Evolutionary conservation across 495 filamentous ascomycete genomes (phyloP).

Genomic region (Penicillium lividum): DNA sequence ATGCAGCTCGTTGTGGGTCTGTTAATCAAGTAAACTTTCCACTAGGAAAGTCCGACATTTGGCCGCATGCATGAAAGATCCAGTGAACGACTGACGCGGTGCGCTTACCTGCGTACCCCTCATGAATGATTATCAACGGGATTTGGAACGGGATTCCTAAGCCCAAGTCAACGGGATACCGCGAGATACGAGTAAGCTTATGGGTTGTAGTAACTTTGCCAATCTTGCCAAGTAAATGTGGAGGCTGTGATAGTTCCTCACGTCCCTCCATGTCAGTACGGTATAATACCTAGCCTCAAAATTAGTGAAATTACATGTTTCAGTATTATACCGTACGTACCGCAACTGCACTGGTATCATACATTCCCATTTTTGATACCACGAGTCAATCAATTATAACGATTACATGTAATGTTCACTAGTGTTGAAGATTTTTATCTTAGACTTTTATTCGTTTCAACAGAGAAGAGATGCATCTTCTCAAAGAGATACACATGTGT

Average conservation of each 20-base stretch:
- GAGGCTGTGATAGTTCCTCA: not conserved
- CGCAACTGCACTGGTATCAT: too few species aligned
- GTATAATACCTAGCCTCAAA: not conserved
- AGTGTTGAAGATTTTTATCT: too few species aligned
- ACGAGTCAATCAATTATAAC: too few species aligned
- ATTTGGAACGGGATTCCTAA: not conserved
- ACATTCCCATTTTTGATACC: too few species aligned
- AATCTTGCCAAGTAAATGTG: not conserved
- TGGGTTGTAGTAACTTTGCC: not conserved
- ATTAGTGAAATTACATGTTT: too few species aligned
- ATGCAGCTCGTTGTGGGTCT: not conserved
- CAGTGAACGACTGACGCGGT: not conserved
- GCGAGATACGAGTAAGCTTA: not conserved
- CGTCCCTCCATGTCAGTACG: not conserved
- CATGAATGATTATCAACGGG: not conserved
- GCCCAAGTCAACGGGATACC: not conserved
- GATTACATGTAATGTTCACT: too few species aligned
- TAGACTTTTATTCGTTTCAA: too few species aligned
- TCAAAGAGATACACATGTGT: too few species aligned
- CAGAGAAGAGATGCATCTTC: too few species aligned
- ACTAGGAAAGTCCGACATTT: not conserved
- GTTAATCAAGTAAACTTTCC: not conserved
- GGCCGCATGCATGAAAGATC: not conserved
- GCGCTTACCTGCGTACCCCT: not conserved
- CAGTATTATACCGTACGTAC: too few species aligned